Evolutionary conservation across 2,329 filamentous ascomycete species (phyloP).

Genomic region (Mycosphaerella arachidis): DNA sequence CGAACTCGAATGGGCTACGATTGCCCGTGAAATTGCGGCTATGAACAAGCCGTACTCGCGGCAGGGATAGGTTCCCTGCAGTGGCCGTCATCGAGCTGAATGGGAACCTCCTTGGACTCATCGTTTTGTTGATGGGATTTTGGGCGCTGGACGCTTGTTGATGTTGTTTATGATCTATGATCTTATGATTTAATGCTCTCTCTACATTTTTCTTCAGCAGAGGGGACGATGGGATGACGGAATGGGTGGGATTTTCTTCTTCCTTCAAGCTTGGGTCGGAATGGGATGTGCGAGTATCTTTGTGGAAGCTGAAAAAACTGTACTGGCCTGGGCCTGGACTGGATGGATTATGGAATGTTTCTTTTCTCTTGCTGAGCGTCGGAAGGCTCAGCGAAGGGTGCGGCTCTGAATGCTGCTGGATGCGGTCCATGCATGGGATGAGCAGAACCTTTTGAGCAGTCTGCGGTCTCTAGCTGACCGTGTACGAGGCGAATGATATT

Average conservation of each 20-base stretch:
- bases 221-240: neutral
- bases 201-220: neutral
- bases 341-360: neutral
- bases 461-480: neutral
- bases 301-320: neutral
- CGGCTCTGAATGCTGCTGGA: neutral
- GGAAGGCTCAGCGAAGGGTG: neutral
- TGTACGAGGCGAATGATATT: neutral
- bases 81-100: neutral
- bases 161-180: slow-evolving; percentile 11
- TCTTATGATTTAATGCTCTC: slow-evolving; percentile 5
- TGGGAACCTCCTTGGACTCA: neutral
- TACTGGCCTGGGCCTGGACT: neutral
- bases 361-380: neutral
- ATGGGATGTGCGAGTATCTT: neutral
- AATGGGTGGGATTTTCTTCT: neutral
- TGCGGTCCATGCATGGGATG: neutral
- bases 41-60: slow-evolving; percentile 94
- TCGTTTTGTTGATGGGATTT: neutral
- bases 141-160: neutral
- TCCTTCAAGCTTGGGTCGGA: neutral
- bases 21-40: slow-evolving; percentile 82
- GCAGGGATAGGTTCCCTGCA: slow-evolving; percentile 38
- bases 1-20: slow-evolving; percentile 86
- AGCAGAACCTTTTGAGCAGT: neutral